Percentiles rank a stretch among this genome's conserved stretches.
phyloP scores from a whole-genome alignment of 2,329 filamentous ascomycete species.

The Leptographium procerum region DNA sequence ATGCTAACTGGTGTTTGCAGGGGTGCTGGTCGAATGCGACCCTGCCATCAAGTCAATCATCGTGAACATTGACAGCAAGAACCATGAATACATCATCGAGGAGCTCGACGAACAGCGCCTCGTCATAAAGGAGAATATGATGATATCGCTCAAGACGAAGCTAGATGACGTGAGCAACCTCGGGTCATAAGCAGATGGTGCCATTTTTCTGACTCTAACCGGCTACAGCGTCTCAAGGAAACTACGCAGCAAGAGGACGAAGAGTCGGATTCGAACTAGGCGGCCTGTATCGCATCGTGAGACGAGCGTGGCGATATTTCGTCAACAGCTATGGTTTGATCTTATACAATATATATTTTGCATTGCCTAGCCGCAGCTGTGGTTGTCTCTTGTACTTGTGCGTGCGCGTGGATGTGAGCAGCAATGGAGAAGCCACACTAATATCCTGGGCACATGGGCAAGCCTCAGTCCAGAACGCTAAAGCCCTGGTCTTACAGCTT shows the following conservation, averaged over 20 bases:
- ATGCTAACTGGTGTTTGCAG: conserved; percentile 18
- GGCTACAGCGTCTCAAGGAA: conserved; percentile 18
- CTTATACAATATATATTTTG: not conserved
- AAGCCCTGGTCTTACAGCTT: no score
- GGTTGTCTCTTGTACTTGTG: not conserved
- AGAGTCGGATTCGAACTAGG: conserved; percentile 14
- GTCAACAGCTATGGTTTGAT: not conserved
- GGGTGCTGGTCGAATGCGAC: conserved; percentile 70
- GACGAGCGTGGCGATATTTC: no score
- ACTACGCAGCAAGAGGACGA: conserved; percentile 21
- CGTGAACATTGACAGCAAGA: conserved; percentile 59
- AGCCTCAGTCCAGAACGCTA: no score
- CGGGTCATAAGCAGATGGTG: no score
- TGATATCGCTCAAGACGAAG: conserved; percentile 53
- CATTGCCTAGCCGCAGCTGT: no score
- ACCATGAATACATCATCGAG: conserved; percentile 67
- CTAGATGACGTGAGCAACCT: conserved; percentile 50
- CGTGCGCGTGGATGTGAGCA: not conserved
- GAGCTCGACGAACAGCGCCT: conserved; percentile 68
- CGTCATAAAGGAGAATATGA: conserved; percentile 64
- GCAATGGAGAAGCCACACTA: not conserved
- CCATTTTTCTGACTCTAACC: not conserved
- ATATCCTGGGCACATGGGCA: no score
- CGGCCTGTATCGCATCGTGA: no score
- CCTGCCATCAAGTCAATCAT: conserved; percentile 84